Evolutionary conservation across 768 basidiomycete genomes (phyloP), one percentile per base, ranked within the genome.

Genomic region (Lactarius tabidus): DNA sequence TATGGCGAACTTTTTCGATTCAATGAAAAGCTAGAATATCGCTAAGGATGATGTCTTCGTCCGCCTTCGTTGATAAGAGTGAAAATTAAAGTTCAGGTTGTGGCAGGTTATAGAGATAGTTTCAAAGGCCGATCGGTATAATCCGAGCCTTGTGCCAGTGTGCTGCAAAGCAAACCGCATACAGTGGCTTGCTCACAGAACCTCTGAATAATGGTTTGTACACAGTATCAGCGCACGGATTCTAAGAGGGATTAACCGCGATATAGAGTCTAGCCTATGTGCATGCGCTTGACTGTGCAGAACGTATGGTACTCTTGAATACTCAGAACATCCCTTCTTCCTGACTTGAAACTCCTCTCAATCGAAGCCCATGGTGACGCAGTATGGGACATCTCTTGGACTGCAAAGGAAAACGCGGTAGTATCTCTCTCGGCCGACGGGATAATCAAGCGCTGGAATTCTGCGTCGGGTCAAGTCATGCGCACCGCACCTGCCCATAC

Each of bases 1-100:
- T 20, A 18, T 64, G 69, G 58, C 68, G 72, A 72, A 74, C 75
- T 72, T 73, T 33, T 59, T 69, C 20, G 61, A 64, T 67, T 67
- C 58, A 36, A 59, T 48, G 39, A 60, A 67, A 65, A 51, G 48
- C 31, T 53, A 56, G 41, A 59, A 48, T 57, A 65, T 43, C 31
- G 57, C 51, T 61, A 72, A 68, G 59, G 59, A 58, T 72, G 85
- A 88, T 89, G 90, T 91, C 91, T 85, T 93, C 91, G 83, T 93
- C 88, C 91, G 90, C 91, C 89, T 78, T 93, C 91, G 91, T 93
- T 86, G 90, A 93, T 92, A 90, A 84, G 76, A 83, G 74, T 77
- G 78, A 81, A 82, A 79, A 81, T 78, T 82, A 80, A 79, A 79
- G 81, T 85, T 88, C 75, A 68, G 48, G 35, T 59, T 57, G 18